phyloP scores from a whole-genome alignment of 148 eudicot genomes.

The Hydrangea macrophylla region DNA sequence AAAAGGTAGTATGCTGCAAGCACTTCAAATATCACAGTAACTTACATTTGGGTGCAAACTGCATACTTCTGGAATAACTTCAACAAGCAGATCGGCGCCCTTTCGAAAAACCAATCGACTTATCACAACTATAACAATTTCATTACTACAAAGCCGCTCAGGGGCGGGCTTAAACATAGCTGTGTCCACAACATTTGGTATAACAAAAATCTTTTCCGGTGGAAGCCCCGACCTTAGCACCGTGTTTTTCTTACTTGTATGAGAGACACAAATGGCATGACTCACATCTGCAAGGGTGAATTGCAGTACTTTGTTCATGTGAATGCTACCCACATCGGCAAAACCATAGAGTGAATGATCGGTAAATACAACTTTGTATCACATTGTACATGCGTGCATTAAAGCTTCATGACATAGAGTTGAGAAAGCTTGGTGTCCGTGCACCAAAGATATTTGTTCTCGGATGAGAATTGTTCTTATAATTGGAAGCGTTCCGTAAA shows the following conservation, averaged over 20 bases:
- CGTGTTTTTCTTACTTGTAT: constrained; percentile 96
- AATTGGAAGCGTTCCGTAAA: constrained; percentile 88
- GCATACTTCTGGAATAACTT: constrained; percentile 98
- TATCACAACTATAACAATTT: constrained; percentile 83
- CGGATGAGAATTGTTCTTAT: constrained; percentile 77
- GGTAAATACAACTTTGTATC: constrained; percentile 89
- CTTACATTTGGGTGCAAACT: constrained; percentile 82
- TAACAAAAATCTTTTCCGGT: constrained; percentile 83
- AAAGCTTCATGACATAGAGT: constrained; percentile 96
- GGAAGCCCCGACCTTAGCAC: constrained; percentile 88
- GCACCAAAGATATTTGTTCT: constrained; percentile 84
- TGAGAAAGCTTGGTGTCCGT: constrained; percentile 99
- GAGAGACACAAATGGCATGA: constrained; percentile 95
- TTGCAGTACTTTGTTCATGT: constrained; percentile 96
- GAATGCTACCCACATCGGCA: constrained; percentile 92
- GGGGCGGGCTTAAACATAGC: constrained; percentile 96
- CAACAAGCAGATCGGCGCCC: constrained; percentile 96
- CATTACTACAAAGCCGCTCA: constrained; percentile 49
- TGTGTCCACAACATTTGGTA: constrained; percentile 98
- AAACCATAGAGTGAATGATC: constrained; percentile 99
- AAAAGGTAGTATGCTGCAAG: neutral
- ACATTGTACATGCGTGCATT: constrained; percentile 98
- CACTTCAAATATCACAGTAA: constrained; percentile 4
- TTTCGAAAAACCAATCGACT: constrained; percentile 95
- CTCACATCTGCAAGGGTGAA: constrained; percentile 91